Conservation (phyloP, 108 stramenopile species). For the Pseudonitzschia pungens region DNA sequence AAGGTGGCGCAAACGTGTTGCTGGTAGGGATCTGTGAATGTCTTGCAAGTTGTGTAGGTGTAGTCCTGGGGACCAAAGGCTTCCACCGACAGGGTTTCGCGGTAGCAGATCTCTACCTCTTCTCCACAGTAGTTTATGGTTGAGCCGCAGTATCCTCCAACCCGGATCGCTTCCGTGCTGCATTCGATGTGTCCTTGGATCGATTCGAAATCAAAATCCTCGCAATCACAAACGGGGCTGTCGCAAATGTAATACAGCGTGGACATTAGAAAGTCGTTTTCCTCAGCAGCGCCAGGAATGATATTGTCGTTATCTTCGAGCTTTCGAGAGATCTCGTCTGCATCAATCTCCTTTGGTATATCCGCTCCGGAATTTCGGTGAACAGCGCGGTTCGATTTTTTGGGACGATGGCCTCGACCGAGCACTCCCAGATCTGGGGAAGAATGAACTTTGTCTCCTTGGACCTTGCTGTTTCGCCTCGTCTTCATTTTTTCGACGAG, state of each 20-base stretch:
- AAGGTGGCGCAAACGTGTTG: slow-evolving; percentile 8
- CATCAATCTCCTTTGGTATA: background rate
- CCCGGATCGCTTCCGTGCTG: background rate
- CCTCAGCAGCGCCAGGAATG: background rate
- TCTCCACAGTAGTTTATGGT: slow-evolving; percentile 12
- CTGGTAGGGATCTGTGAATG: slow-evolving; percentile 2
- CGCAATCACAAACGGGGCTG: background rate
- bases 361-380: background rate
- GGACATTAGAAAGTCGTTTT: background rate
- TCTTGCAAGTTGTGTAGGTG: background rate
- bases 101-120: slow-evolving; percentile 1
- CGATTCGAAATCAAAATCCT: background rate
- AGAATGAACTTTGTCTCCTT: background rate
- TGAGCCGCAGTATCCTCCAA: background rate
- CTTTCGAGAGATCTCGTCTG: background rate
- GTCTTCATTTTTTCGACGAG: background rate
- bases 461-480: background rate
- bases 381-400: background rate
- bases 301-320: background rate
- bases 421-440: background rate
- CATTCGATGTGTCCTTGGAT: background rate
- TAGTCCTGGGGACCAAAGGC: background rate
- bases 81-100: background rate
- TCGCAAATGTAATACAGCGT: background rate
- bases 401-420: background rate